Base-by-base conservation (phyloP, 179 eudicot genomes). In the Beta lomatogona region DNA sequence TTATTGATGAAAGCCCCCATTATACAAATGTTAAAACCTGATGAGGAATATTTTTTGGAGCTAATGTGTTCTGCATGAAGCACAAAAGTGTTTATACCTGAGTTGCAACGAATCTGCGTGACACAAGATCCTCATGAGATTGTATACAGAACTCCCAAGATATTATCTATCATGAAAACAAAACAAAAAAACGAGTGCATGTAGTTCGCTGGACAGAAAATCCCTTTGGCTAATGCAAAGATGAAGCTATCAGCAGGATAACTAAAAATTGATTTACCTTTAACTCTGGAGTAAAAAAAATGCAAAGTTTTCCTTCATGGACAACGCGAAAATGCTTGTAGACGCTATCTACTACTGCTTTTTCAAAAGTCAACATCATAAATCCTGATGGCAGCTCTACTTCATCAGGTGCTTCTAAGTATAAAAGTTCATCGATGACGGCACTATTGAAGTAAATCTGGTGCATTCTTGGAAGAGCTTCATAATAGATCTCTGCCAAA, bases 131-230 rank as follows among this genome's bases (percentile, higher is more conserved):
- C 80, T 92, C 98, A 77, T 92, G 97, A 57, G 82, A 84, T 55
- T 89, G 85, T 7, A 90, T 90, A 86, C 99, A 96, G 78, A 92
- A 96, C 80, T 89, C 92, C 99, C 99, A 96, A 65, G 93, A 89
- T 53, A 87, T 68, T 76, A 96, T 96, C 99, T 96, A 80, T 70
- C 79, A 48, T 46, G 19, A 64, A 3, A 41, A 31, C 28, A 64
- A 3, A 41, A 31, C 28, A 78, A 4, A 71, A 36, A 59, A 63
- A 60, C 7, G 31, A 48, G 6, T 36, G 55, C 13, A 46, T 25
- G 67, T 36, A 57, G 45, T 67, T 21, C 10, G 60, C 67, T 21
- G 16, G 50, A 79, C 45, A n/a, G 31, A 16, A 15, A 28, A 31
- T 18, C 59, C 25, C 11, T 15, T 3, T 13, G n/a, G 44, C 41